Conservation (phyloP, 2,329 filamentous ascomycete genomes). For the Claviceps africana region DNA sequence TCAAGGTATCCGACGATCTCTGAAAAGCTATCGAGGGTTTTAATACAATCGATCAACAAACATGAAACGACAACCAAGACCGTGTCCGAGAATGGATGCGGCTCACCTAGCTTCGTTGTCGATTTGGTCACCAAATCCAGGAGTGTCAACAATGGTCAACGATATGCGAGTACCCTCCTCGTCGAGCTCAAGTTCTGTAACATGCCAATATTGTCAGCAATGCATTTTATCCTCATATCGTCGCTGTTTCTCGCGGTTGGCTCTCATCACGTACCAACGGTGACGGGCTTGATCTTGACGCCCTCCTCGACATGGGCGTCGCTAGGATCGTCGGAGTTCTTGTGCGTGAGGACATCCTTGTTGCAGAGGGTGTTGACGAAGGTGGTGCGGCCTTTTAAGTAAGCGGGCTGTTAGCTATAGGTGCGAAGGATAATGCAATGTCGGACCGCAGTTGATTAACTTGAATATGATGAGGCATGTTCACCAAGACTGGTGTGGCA, state of each 20-base stretch:
- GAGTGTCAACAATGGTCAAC: conserved; percentile 95
- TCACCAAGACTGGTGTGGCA: not conserved
- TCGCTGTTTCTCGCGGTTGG: not conserved
- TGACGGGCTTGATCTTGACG: conserved; percentile 96
- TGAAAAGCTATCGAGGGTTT: conserved; percentile 53
- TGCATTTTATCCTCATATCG: not conserved
- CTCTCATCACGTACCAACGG: conserved; percentile 53
- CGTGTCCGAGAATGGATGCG: not conserved
- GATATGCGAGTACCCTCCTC: conserved; percentile 98
- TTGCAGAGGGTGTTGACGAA: conserved; percentile 99
- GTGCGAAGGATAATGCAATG: not conserved
- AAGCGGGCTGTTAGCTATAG: not conserved
- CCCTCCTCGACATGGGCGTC: conserved; percentile 89
- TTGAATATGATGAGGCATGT: not conserved
- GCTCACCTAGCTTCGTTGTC: conserved; percentile 92
- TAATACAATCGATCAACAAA: not conserved
- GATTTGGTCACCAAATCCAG: conserved; percentile 96
- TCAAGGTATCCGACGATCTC: conserved; percentile 98
- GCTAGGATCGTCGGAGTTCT: conserved; percentile 82
- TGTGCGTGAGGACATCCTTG: conserved; percentile 78
- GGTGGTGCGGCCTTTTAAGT: conserved; percentile 67
- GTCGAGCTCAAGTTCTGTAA: conserved; percentile 76
- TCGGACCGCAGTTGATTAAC: not conserved
- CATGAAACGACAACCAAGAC: not conserved
- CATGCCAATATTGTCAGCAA: conserved; percentile 1